These are phyloP conservation scores for Diaporthe eres DNA, from an alignment of 2,329 filamentous ascomycete genomes.

Conservation along the genomic window DNA sequence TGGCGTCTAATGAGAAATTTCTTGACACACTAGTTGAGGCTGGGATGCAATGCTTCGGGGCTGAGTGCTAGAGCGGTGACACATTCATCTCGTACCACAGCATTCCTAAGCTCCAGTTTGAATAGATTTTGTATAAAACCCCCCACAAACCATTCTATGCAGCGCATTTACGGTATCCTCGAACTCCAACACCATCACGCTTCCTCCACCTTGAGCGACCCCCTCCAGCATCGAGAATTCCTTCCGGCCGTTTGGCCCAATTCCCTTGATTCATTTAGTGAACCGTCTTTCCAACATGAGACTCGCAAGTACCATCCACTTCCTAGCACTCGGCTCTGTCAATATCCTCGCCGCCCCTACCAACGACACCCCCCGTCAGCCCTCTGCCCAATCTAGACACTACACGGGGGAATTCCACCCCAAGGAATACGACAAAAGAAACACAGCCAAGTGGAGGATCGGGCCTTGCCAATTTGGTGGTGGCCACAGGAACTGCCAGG, in stretches of 20 bases:
- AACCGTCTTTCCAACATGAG: neutral
- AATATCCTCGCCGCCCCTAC: neutral
- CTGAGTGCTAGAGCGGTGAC: neutral
- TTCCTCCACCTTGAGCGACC: neutral
- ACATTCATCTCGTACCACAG: neutral
- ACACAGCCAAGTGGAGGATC: neutral
- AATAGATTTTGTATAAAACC: neutral
- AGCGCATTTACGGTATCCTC: neutral
- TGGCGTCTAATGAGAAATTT: too few species aligned
- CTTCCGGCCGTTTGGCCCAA: neutral
- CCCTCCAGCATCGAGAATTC: neutral
- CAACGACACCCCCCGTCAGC: neutral
- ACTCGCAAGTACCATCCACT: neutral
- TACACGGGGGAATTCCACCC: neutral
- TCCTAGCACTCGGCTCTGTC: neutral
- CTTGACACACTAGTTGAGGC: neutral
- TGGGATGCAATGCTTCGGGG: constrained; percentile 1
- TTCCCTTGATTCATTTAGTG: neutral
- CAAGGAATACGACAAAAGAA: neutral
- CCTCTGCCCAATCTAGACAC: neutral
- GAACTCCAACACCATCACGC: neutral
- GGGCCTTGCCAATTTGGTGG: neutral
- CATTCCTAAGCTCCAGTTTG: neutral
- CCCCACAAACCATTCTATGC: neutral
- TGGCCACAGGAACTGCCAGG: neutral